Evolutionary conservation across 331 rosid genomes (phyloP).

Genomic region (Dryas integrifolia): DNA sequence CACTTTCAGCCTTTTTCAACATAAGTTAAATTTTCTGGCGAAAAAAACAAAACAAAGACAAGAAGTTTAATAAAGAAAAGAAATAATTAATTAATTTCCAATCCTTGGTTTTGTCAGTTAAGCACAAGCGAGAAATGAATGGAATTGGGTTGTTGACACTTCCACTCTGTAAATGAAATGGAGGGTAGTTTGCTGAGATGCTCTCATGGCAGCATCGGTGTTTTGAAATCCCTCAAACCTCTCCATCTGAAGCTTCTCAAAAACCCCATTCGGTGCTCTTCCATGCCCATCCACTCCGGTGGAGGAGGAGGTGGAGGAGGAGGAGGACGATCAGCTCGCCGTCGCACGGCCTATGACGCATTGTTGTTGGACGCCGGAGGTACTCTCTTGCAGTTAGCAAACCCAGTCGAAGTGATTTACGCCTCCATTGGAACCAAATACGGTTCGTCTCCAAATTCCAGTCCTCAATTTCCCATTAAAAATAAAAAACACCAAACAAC

Average conservation of each 20-base stretch:
- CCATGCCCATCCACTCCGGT: slow-evolving; percentile 44
- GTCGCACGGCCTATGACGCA: slow-evolving; percentile 54
- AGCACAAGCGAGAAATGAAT: not conserved
- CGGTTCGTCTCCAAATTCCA: slow-evolving; percentile 35
- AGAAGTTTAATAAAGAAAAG: too few species aligned
- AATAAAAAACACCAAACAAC: not conserved
- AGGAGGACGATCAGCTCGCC: not conserved
- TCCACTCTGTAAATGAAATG: slow-evolving; percentile 28
- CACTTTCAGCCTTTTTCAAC: too few species aligned
- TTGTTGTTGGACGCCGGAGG: slow-evolving; percentile 94
- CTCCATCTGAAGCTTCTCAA: slow-evolving; percentile 10
- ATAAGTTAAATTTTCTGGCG: too few species aligned
- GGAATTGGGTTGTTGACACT: not conserved
- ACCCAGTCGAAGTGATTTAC: slow-evolving; percentile 73
- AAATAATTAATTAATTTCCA: too few species aligned
- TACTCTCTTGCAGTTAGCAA: slow-evolving; percentile 76
- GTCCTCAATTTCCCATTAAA: not conserved
- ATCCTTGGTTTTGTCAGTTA: too few species aligned
- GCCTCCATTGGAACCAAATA: slow-evolving; percentile 69
- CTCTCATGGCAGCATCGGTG: slow-evolving; percentile 36
- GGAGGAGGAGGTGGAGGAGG: slow-evolving; percentile 29
- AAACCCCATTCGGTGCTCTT: slow-evolving; percentile 38
- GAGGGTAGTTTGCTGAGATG: slow-evolving; percentile 47
- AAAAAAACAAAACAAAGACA: too few species aligned
- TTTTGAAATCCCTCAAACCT: slow-evolving; percentile 46